These are phyloP conservation scores for Microdochium trichocladiopsis DNA, from an alignment of 2,329 filamentous ascomycete species.

Conservation along the genomic window DNA sequence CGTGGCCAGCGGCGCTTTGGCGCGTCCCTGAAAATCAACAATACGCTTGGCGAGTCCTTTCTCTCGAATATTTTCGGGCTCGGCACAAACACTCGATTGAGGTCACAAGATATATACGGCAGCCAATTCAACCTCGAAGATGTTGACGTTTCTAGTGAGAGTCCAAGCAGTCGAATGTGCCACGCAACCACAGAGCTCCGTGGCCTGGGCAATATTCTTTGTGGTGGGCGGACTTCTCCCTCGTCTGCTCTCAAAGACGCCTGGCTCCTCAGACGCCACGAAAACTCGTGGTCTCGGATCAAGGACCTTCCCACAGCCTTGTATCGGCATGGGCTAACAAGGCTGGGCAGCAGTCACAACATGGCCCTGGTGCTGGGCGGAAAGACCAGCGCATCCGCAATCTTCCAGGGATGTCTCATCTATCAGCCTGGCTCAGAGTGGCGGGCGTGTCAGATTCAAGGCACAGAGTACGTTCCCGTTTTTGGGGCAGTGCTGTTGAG, in stretches of 20 bases:
- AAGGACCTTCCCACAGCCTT: conserved; percentile 62
- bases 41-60: conserved; percentile 31
- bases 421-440: conserved; percentile 42
- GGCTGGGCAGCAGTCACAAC: conserved; percentile 34
- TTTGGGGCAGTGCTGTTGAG: conserved; percentile 37
- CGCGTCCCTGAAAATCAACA: conserved; percentile 36
- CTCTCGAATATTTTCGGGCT: conserved; percentile 37
- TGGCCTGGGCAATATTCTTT: conserved; percentile 52
- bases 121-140: conserved; percentile 14
- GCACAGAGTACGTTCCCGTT: conserved; percentile 22
- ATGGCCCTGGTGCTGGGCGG: conserved; percentile 56
- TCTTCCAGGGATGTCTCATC: conserved; percentile 46
- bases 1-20: conserved; percentile 53
- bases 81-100: conserved; percentile 34
- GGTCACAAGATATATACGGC: conserved; percentile 44
- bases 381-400: conserved; percentile 38
- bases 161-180: conserved; percentile 54
- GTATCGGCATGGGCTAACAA: conserved; percentile 66
- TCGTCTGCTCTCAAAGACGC: conserved; percentile 62
- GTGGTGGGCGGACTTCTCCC: conserved; percentile 75
- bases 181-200: conserved; percentile 67
- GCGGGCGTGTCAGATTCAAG: conserved; percentile 30
- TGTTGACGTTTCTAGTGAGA: conserved; percentile 16
- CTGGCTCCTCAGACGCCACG: conserved; percentile 59
- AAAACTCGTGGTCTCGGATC: conserved; percentile 52